Percentiles rank a stretch among this genome's conserved stretches.
These are phyloP conservation scores for Primulina eburnea DNA, from an alignment of 257 asterid genomes.

Conservation along the genomic window DNA sequence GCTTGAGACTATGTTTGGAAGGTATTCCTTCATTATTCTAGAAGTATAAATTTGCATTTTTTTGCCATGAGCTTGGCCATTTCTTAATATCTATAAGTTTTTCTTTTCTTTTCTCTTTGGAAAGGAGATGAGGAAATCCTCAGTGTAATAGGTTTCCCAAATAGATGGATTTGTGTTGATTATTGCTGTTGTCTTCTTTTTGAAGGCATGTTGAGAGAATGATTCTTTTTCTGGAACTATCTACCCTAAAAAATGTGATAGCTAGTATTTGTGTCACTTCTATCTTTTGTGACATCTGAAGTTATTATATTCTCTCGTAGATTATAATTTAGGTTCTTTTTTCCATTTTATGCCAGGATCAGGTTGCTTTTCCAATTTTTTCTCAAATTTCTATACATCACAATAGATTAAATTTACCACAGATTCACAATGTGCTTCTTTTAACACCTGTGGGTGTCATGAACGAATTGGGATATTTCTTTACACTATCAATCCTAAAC, in stretches of 20 bases:
- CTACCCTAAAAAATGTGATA: background rate
- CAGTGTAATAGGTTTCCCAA: background rate
- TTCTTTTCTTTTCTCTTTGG: background rate
- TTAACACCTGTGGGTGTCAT: background rate
- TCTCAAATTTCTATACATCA: background rate
- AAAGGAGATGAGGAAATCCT: background rate
- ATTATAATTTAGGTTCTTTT: background rate
- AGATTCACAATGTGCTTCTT: background rate
- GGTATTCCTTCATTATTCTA: slow-evolving; percentile 41
- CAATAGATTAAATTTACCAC: background rate
- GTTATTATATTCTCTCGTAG: background rate
- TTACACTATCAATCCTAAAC: background rate
- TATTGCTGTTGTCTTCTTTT: background rate
- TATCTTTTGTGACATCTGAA: background rate
- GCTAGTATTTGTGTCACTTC: background rate
- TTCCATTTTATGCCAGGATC: background rate
- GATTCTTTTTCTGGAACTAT: too few relatives aligned
- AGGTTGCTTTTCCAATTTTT: background rate
- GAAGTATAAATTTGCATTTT: slow-evolving; percentile 1
- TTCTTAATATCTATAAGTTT: background rate
- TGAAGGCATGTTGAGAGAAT: background rate
- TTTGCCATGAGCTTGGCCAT: background rate
- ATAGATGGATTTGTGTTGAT: background rate
- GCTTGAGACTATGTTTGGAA: slow-evolving; percentile 77
- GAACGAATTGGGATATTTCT: slow-evolving; percentile 20